phyloP scores from a whole-genome alignment of 805 yeast species.

The Yamadazyma kitorensis region DNA sequence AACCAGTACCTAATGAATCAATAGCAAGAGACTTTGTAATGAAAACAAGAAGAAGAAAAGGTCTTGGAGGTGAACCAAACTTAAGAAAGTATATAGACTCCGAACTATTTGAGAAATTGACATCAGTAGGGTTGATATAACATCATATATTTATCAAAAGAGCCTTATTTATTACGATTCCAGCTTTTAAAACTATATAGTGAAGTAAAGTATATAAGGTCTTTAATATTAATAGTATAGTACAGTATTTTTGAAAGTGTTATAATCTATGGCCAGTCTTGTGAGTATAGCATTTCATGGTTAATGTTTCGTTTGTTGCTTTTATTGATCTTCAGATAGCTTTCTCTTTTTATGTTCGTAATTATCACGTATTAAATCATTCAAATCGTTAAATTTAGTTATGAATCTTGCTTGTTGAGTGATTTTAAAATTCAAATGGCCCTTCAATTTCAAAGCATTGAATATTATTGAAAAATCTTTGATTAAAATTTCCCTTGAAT shows the following conservation, averaged over 20 bases:
- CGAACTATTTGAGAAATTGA: constrained; percentile 52
- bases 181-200: too few relatives aligned
- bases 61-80: constrained; percentile 70
- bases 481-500: constrained; percentile 22
- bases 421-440: constrained; percentile 18
- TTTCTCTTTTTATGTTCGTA: constrained; percentile 4
- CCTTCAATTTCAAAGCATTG: constrained; percentile 14
- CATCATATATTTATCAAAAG: too few relatives aligned
- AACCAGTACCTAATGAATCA: constrained; percentile 67
- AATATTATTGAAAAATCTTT: constrained; percentile 26
- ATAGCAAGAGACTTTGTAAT: constrained; percentile 85
- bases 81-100: constrained; percentile 65
- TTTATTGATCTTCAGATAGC: background rate
- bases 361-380: constrained; percentile 15
- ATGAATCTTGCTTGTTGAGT: constrained; percentile 24
- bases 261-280: too few relatives aligned
- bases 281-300: too few relatives aligned
- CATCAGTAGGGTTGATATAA: constrained; percentile 43
- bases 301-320: too few relatives aligned
- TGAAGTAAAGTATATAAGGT: too few relatives aligned
- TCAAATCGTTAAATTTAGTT: constrained; percentile 23
- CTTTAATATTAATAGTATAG: too few relatives aligned
- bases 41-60: constrained; percentile 88
- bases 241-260: too few relatives aligned
- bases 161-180: too few relatives aligned